Evolutionary conservation across 2,329 filamentous ascomycete species (phyloP).

Genomic region (Aspergillus floridensis): DNA sequence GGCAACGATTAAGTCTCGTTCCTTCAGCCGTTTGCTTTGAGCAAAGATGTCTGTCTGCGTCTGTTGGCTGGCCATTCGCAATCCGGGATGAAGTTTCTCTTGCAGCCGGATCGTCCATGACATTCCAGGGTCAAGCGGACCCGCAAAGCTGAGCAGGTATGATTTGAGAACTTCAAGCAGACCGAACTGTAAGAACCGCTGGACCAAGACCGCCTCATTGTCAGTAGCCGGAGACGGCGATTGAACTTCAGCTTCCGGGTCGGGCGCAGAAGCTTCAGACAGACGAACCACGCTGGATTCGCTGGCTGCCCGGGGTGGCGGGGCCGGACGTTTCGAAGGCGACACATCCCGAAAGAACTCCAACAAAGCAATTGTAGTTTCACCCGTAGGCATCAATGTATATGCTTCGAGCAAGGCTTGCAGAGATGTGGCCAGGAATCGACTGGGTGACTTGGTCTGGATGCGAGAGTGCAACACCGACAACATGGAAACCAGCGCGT

Average conservation of each 20-base stretch:
- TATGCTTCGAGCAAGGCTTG: conserved; percentile 62
- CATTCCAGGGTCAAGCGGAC: conserved; percentile 40
- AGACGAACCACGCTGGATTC: conserved; percentile 41
- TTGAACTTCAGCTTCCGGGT: conserved; percentile 55
- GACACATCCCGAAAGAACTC: conserved; percentile 58
- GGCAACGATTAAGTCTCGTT: conserved; percentile 55
- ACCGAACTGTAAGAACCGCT: conserved; percentile 60
- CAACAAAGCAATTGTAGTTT: conserved; percentile 57
- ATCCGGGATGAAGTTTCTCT: conserved; percentile 55
- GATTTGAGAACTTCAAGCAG: conserved; percentile 61
- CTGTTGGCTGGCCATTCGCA: conserved; percentile 48
- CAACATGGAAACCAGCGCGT: conserved; percentile 50
- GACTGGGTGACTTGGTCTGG: conserved; percentile 62
- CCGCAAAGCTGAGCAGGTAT: conserved; percentile 49
- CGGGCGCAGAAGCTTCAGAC: conserved; percentile 45
- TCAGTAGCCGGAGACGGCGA: conserved; percentile 36
- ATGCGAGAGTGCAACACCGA: conserved; percentile 59
- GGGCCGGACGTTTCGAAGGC: conserved; percentile 56
- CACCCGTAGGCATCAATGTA: conserved; percentile 54
- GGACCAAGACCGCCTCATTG: conserved; percentile 53
- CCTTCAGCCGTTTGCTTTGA: conserved; percentile 48
- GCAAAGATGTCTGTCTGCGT: conserved; percentile 54
- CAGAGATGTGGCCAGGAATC: conserved; percentile 62
- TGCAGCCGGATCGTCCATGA: conserved; percentile 52
- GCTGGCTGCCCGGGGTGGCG: conserved; percentile 59